Conservation (phyloP, 495 filamentous ascomycete genomes). For the Penicillium bialowiezense region DNA sequence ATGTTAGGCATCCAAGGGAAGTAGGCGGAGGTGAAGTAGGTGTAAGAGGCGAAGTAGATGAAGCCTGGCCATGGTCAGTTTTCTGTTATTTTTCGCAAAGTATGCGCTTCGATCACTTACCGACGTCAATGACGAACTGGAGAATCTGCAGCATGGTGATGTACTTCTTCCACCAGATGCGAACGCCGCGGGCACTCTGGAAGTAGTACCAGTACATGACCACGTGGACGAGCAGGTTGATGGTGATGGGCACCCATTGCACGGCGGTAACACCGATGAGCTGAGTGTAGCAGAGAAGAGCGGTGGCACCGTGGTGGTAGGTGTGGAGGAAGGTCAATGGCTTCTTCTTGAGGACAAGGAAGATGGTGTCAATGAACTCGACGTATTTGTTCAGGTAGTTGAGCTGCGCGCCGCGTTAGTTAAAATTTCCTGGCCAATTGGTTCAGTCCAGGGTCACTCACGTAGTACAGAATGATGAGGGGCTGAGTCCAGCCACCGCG, state of each 20-base stretch:
- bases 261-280: conserved; percentile 66
- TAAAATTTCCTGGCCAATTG: conserved; percentile 10
- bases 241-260: conserved; percentile 65
- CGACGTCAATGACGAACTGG: conserved; percentile 59
- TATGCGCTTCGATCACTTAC: conserved; percentile 27
- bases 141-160: conserved; percentile 57
- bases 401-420: conserved; percentile 43
- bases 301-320: conserved; percentile 72
- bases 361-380: conserved; percentile 67
- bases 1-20: conserved; percentile 77
- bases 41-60: conserved; percentile 95
- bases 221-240: conserved; percentile 69
- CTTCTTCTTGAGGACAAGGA: conserved; percentile 74
- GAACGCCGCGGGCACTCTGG: conserved; percentile 56
- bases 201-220: conserved; percentile 69
- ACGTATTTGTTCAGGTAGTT: conserved; percentile 74
- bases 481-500: conserved; percentile 66
- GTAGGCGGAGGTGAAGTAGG: conserved; percentile 91
- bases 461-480: conserved; percentile 66
- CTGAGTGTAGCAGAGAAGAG: conserved; percentile 70
- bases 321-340: conserved; percentile 75
- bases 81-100: not conserved
- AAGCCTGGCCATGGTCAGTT: conserved; percentile 54
- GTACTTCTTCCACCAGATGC: conserved; percentile 62
- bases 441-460: conserved; percentile 33